phyloP scores from a whole-genome alignment of 2,329 filamentous ascomycete species.

The Blastomyces emzantsi region DNA sequence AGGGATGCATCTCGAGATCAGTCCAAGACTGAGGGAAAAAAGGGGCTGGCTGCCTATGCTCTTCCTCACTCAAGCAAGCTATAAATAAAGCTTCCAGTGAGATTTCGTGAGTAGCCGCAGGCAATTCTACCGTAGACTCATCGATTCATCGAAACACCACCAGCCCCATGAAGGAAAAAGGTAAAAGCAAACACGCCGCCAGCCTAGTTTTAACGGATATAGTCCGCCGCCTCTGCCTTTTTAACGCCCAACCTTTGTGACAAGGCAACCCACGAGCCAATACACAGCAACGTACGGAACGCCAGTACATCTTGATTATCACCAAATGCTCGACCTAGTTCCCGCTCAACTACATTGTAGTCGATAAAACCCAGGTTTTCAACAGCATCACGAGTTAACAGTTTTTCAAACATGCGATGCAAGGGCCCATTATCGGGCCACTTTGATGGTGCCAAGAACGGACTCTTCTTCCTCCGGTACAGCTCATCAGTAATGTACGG shows the following conservation, averaged over 20 bases:
- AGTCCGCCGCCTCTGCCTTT: not conserved
- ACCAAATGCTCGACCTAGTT: slow-evolving; percentile 35
- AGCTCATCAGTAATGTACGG: slow-evolving; percentile 46
- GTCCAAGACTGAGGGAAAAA: too few relatives aligned
- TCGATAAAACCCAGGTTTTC: slow-evolving; percentile 36
- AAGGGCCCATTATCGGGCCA: slow-evolving; percentile 39
- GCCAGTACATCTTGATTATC: slow-evolving; percentile 26
- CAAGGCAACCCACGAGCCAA: slow-evolving; percentile 40
- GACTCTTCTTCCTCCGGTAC: slow-evolving; percentile 43
- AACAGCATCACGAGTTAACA: slow-evolving; percentile 33
- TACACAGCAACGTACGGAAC: slow-evolving; percentile 32
- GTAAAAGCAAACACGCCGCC: not conserved
- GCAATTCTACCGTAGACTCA: not conserved
- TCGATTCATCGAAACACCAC: not conserved
- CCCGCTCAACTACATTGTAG: slow-evolving; percentile 27
- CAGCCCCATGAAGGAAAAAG: not conserved
- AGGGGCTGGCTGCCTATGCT: not conserved
- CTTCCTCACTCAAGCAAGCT: not conserved
- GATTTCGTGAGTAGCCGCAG: not conserved
- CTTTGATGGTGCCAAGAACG: slow-evolving; percentile 40
- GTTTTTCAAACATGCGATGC: slow-evolving; percentile 22
- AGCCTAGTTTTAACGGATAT: not conserved
- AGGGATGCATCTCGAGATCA: not conserved
- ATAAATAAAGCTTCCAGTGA: not conserved
- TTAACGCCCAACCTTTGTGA: slow-evolving; percentile 36